phyloP scores from a whole-genome alignment of 1,284 basidiomycete genomes.

The Puccinia novopanici region DNA sequence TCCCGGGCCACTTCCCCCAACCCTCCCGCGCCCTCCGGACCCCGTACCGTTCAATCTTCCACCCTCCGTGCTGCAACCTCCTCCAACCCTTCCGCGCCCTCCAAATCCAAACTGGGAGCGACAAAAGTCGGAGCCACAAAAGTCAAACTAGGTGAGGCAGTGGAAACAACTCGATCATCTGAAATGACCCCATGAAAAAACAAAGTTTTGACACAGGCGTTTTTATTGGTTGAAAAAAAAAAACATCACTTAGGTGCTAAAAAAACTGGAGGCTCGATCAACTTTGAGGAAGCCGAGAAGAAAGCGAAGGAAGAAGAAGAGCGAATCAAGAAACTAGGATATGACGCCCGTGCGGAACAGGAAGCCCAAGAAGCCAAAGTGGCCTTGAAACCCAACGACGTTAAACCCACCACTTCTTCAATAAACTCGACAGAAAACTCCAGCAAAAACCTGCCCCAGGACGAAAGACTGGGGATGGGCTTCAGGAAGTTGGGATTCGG shows the following conservation, averaged over 20 bases:
- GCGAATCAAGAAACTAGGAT: constrained; percentile 81
- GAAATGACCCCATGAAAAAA: background rate
- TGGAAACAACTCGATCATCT: background rate
- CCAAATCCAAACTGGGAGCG: constrained; percentile 60
- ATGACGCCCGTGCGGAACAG: constrained; percentile 78
- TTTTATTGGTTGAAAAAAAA: constrained; percentile 13
- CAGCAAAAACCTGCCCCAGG: constrained; percentile 61
- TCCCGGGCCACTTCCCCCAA: constrained; percentile 57
- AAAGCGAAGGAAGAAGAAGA: constrained; percentile 86
- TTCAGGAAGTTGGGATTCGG: constrained; percentile 86
- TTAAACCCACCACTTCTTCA: constrained; percentile 53
- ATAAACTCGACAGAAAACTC: constrained; percentile 57
- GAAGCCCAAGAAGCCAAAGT: constrained; percentile 61
- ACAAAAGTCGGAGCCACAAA: constrained; percentile 63
- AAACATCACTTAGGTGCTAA: constrained; percentile 67
- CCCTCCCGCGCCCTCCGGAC: constrained; percentile 60
- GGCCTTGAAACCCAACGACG: constrained; percentile 61
- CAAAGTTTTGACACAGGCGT: background rate
- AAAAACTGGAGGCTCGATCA: constrained; percentile 69
- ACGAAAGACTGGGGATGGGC: constrained; percentile 73
- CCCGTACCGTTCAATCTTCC: constrained; percentile 70
- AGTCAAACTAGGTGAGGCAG: constrained; percentile 54
- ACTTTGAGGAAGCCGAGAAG: constrained; percentile 87
- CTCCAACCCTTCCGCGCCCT: constrained; percentile 57
- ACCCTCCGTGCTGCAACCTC: constrained; percentile 64